Evolutionary conservation across 2,329 filamentous ascomycete genomes (phyloP).

Genomic region (Sclerotinia spermophila): DNA sequence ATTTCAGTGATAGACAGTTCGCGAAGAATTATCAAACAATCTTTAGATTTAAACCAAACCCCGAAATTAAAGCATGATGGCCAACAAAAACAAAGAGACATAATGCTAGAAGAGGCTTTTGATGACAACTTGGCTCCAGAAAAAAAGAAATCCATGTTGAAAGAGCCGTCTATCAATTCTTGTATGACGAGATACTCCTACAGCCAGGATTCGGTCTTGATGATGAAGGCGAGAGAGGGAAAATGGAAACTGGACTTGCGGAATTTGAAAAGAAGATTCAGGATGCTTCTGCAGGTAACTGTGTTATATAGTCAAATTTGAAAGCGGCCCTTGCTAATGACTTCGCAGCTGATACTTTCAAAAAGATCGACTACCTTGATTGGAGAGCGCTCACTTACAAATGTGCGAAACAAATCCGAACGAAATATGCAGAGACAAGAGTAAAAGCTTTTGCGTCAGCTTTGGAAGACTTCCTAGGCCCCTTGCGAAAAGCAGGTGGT

Average conservation of each 20-base stretch:
- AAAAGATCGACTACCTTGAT: background rate
- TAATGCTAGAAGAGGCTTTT: background rate
- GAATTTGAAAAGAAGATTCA: background rate
- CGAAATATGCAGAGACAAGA: background rate
- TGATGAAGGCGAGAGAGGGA: background rate
- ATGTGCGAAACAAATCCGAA: background rate
- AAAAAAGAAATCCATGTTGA: too few species aligned
- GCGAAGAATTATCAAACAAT: too few species aligned
- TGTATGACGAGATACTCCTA: constrained; percentile 2
- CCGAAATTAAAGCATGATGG: background rate
- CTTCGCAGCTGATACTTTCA: too few species aligned
- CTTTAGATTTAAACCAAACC: accelerated
- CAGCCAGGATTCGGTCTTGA: constrained; percentile 17
- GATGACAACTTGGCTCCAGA: accelerated
- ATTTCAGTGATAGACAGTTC: too few species aligned
- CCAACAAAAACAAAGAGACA: background rate
- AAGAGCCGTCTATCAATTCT: constrained; percentile 7
- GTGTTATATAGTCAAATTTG: background rate
- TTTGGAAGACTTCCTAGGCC: background rate
- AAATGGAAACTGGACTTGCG: background rate
- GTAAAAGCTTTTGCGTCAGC: background rate
- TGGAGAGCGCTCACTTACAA: background rate
- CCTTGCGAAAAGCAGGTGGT: background rate
- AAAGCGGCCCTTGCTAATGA: background rate
- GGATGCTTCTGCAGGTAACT: background rate